Base-by-base conservation (phyloP, 2,329 filamentous ascomycete species). In the Fusarium xylarioides region DNA sequence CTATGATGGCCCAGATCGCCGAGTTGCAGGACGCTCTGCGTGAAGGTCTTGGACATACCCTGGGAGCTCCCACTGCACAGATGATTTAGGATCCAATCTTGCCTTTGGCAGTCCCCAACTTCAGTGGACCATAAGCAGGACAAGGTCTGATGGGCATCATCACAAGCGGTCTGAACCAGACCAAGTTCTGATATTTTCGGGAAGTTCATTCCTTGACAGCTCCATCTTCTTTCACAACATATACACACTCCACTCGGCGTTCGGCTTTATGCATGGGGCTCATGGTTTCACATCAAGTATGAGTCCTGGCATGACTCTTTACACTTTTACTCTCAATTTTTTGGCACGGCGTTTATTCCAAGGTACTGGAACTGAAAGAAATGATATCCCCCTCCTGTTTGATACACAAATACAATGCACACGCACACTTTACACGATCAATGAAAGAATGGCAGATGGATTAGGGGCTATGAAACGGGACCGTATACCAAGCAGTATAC, bases 1-100 rank as follows among this genome's bases (percentile, higher is more conserved):
- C 82, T 35, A 86, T 88, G 84, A 84, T 87, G 82, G 80, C 83
- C 46, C 85, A 87, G 73, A 85, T 88, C 30, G 80, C 81, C 2
- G 81, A 85, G 65, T 80, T 87, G 18, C 84, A 86, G 73, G 83
- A 84, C 23, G 80, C 83, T 9, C 76, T 86, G 43, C 79, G 82
- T 15, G 80, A 82, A 42, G 79, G 79, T 28, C 73, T 84, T 11
- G 69, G 74, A 46, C 77, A 78, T 32, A 77, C 81, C 40, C 59
- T 82, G 40, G 81, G 79, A 44, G 82, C 82, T 30, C 82, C 83
- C 15, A 83, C 82, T 40, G 83, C 82, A 37, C 80, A 83, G 76
- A 84, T 84, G 82, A 81, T 83, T 47, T 85, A 80, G 72, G 62
- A 30, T 55, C 43, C 46, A 54, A 35, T n/a, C 38, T 21, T 28